Conservation (phyloP, 2,329 filamentous ascomycete genomes). For the Fusarium heterosporum region DNA sequence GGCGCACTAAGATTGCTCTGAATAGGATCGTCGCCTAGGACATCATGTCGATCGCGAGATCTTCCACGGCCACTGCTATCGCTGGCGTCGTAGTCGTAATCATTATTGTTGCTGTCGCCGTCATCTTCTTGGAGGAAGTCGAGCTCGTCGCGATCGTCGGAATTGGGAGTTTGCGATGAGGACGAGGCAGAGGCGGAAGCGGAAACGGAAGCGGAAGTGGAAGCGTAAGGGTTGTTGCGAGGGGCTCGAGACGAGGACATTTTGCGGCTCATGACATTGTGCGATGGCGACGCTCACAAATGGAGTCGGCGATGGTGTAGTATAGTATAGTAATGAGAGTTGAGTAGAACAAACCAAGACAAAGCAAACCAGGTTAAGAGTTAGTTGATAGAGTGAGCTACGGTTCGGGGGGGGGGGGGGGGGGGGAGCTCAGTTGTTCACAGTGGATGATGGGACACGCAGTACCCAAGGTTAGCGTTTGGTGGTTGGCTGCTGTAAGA, state of each 20-base stretch:
- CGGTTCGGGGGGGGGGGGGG: not conserved
- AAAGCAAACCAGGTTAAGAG: not conserved
- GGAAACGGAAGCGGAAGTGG: constrained; percentile 52
- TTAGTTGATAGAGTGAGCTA: not conserved
- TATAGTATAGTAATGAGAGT: not conserved
- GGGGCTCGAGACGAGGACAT: constrained; percentile 59
- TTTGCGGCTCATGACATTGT: constrained; percentile 56
- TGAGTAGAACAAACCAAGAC: not conserved
- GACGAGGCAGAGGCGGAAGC: constrained; percentile 36
- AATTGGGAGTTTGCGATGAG: constrained; percentile 47
- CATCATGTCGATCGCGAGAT: constrained; percentile 34
- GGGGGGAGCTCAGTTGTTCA: not conserved
- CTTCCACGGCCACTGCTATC: constrained; percentile 34
- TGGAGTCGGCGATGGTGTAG: constrained; percentile 18
- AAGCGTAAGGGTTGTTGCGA: constrained; percentile 51
- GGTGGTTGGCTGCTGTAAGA: constrained; percentile 5
- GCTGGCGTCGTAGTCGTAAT: constrained; percentile 43
- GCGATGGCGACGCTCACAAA: constrained; percentile 35
- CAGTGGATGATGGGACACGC: constrained; percentile 16
- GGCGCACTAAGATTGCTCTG: constrained; percentile 61
- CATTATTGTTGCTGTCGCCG: not conserved
- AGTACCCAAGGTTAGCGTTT: not conserved
- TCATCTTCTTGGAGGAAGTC: constrained; percentile 54
- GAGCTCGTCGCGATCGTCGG: constrained; percentile 61
- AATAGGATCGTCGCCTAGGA: constrained; percentile 69